These are phyloP conservation scores for Colletotrichum sp. DNA, from an alignment of 2,329 filamentous ascomycete species.

Conservation along the genomic window DNA sequence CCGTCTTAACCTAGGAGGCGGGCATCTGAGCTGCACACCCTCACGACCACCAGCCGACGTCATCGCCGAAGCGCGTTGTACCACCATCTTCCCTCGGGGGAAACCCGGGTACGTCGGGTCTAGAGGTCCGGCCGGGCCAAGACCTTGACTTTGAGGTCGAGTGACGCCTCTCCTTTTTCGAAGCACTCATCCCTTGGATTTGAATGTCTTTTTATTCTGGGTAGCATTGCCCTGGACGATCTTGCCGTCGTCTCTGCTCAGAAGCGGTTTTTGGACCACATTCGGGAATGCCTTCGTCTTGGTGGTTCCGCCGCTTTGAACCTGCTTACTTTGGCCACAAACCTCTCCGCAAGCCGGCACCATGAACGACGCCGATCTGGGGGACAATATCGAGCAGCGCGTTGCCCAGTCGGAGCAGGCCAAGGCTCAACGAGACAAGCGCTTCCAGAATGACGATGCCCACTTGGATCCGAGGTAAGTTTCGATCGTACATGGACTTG, in stretches of 20 bases:
- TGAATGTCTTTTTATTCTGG: not conserved
- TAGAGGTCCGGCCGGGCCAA: not conserved
- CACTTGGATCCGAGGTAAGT: conserved; percentile 51
- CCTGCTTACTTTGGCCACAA: not conserved
- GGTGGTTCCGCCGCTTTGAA: not conserved
- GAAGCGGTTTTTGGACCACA: not conserved
- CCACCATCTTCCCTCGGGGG: not conserved
- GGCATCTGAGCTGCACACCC: conserved; percentile 1
- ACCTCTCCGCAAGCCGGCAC: not conserved
- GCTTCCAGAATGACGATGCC: conserved; percentile 41
- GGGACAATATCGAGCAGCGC: conserved; percentile 40
- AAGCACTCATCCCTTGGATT: not conserved
- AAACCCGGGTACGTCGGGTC: not conserved
- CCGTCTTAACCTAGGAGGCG: not conserved
- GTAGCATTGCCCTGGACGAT: not conserved
- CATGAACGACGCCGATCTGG: conserved; percentile 48
- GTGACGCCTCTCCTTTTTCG: not conserved
- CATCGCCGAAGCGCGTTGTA: conserved; percentile 3
- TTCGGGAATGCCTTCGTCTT: conserved; percentile 14
- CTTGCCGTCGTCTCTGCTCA: not conserved
- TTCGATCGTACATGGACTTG: not conserved
- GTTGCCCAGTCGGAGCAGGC: conserved; percentile 30
- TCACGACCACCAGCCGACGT: conserved; percentile 5
- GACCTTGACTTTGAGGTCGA: not conserved
- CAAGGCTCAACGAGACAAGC: conserved; percentile 26